Conservation (phyloP, 2,329 filamentous ascomycete species). For the Thelonectria blattea region DNA sequence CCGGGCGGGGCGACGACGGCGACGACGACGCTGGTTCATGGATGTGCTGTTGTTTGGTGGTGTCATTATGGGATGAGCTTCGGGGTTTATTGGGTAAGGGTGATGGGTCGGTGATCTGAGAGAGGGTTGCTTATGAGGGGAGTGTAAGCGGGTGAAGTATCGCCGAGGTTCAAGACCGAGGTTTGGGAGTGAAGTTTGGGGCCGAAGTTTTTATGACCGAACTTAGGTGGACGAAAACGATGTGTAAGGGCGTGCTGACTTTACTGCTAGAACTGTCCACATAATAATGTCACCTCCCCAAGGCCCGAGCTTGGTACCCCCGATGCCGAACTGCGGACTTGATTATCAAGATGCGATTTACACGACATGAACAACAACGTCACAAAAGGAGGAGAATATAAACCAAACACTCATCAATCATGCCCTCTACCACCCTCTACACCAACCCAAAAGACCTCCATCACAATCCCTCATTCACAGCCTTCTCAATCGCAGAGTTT, state of each 20-base stretch:
- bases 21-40: conserved; percentile 29
- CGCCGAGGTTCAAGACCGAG: conserved; percentile 30
- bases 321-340: conserved; percentile 25
- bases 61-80: conserved; percentile 1
- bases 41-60: conserved; percentile 19
- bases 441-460: too few relatives aligned
- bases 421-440: not conserved
- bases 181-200: not conserved
- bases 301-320: conserved; percentile 15
- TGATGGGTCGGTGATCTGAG: not conserved
- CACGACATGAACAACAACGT: not conserved
- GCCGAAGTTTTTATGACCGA: not conserved
- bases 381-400: not conserved
- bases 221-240: not conserved
- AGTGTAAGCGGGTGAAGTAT: conserved; percentile 19
- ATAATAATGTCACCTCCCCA: not conserved
- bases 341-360: not conserved
- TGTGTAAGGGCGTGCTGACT: too few relatives aligned
- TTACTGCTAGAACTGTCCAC: too few relatives aligned
- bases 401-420: not conserved
- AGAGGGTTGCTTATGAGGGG: conserved; percentile 3
- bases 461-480: not conserved
- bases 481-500: not conserved
- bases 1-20: conserved; percentile 33
- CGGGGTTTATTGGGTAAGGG: not conserved